Evolutionary conservation across 225 moss, liverwort and hornwort genomes (phyloP), one percentile per base, ranked within the genome.

Genomic region (Sphagnum contortum): DNA sequence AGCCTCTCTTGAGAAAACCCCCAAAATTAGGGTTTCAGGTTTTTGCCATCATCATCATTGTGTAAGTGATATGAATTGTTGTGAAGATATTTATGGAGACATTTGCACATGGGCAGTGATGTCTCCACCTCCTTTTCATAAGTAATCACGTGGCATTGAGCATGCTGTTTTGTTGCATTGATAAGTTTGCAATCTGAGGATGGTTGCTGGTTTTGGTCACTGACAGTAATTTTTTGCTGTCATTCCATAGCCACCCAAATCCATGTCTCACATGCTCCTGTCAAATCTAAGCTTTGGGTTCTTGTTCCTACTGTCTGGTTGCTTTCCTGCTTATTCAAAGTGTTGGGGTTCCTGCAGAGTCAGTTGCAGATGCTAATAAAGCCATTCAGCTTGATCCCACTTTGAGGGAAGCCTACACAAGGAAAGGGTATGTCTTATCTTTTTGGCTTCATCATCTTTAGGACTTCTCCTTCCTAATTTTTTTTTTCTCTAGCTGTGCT

Each of bases 401-500:
- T 44, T 45, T 61, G 44, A 61, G 47, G 45, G 61, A 61, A 46
- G 61, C 61, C 61, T 61, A 61, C 61, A 45, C 45, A 48, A 61
- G 61, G 11, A 61, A 61, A 11, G 61, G 61, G 61, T 61, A 46
- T 61, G 61, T 61, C 11, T 44, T 29, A 29, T 29, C 29, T 29
- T 58, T 4, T 58, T 58, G 58, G 44, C 58, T 58, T 12, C 12
- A 12, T 58, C 12, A 6, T 58, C 58, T 44, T 58, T 44, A 44
- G 5, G 7, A 13, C 58, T 8, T 13, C 58, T 58, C 13, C 58
- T 58, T 7, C 44, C 58, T 58, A 7, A 3, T 58, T 44, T 12
- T 13, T 58, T 13, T 13, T 44, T 13, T 4, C 6, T 11, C 29
- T 29, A 29, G 29, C 29, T 29, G 29, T 29, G 29, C 29, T 29